Evolutionary conservation across 495 filamentous ascomycete species (phyloP).

Genomic region (Pseudomonodictys pantanalensis): DNA sequence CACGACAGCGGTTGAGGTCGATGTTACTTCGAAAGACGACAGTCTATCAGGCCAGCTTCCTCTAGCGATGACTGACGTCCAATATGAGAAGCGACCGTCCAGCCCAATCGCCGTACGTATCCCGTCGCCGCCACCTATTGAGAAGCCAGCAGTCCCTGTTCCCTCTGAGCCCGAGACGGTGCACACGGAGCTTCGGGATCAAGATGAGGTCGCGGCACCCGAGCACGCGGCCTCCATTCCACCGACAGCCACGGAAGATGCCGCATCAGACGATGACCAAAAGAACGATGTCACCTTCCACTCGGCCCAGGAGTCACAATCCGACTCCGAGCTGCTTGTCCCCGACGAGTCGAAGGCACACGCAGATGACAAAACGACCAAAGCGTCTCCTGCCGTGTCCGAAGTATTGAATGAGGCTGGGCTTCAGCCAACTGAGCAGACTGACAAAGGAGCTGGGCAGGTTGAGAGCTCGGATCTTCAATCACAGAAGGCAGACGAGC

Average conservation of each 20-base stretch:
- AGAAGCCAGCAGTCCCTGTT: too few species aligned
- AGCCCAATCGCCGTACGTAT: too few species aligned
- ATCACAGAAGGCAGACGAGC: background rate
- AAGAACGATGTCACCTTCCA: slow-evolving; percentile 25
- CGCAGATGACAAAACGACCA: too few species aligned
- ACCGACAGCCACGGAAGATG: background rate
- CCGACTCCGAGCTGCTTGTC: background rate
- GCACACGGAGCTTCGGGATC: too few species aligned
- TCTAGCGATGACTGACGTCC: too few species aligned
- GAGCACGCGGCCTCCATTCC: background rate
- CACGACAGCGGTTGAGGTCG: too few species aligned
- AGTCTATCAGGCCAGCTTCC: too few species aligned
- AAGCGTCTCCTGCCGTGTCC: background rate
- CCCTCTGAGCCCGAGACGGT: too few species aligned
- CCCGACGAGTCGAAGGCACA: background rate
- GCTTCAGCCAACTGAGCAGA: background rate
- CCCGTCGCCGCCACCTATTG: too few species aligned
- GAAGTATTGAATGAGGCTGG: background rate
- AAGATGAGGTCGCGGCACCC: background rate
- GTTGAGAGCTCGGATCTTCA: background rate
- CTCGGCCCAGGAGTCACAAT: slow-evolving; percentile 26
- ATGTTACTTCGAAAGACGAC: too few species aligned
- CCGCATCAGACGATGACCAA: slow-evolving; percentile 22
- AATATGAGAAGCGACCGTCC: too few species aligned
- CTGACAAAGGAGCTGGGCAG: background rate